phyloP scores from a whole-genome alignment of 2,329 filamentous ascomycete genomes.

The Colletotrichum sansevieriae region DNA sequence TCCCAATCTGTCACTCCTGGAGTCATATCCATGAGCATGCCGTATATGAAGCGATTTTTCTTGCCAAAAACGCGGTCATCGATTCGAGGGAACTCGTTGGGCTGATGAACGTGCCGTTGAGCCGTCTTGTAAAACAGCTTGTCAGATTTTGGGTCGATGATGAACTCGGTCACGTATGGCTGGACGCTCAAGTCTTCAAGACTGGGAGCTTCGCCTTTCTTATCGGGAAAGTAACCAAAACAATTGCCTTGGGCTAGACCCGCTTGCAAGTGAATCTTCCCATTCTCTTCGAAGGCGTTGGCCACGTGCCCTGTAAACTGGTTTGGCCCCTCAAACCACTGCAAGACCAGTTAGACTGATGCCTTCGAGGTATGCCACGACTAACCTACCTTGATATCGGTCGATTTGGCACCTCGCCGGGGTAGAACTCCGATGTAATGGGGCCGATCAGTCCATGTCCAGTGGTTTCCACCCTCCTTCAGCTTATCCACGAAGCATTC shows the following conservation, averaged over 20 bases:
- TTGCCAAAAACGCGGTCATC: background rate
- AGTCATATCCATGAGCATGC: background rate
- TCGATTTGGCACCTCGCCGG: conserved; percentile 1
- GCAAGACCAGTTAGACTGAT: background rate
- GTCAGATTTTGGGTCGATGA: background rate
- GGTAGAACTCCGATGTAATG: conserved; percentile 3
- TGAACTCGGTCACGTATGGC: background rate
- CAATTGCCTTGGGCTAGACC: background rate
- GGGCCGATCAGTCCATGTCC: conserved; percentile 1
- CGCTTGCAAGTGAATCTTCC: background rate
- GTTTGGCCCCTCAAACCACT: conserved; percentile 5
- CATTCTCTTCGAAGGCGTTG: background rate
- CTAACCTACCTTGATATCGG: background rate
- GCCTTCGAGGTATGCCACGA: background rate
- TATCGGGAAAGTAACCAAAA: background rate
- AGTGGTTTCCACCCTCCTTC: background rate
- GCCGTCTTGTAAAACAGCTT: background rate
- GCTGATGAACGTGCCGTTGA: background rate
- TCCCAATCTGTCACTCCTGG: too few species aligned
- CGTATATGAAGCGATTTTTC: background rate
- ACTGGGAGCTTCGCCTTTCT: background rate
- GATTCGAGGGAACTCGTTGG: background rate
- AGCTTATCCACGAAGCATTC: too few species aligned
- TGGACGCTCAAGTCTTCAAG: background rate
- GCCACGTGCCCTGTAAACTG: conserved; percentile 3